Evolutionary conservation across 495 filamentous ascomycete species (phyloP), one percentile per base, ranked within the genome.

Genomic region (Hyaloscypha finlandica): DNA sequence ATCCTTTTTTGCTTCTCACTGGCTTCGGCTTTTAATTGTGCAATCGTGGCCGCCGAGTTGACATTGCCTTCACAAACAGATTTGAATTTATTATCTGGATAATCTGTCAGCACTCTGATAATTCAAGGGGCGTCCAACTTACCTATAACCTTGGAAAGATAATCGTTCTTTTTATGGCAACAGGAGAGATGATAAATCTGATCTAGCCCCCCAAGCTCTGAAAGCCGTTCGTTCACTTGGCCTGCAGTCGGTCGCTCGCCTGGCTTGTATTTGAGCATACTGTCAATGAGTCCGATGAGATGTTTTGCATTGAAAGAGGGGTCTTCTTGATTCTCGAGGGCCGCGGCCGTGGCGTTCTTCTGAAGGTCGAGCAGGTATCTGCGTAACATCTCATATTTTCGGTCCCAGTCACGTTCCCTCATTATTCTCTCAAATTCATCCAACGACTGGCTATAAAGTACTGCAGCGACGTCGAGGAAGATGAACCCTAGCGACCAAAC

Each of bases 401-500:
- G 74, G 33, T 61, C 71, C 20, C 19, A 67, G 61, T 31, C 66
- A n/a, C 72, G 63, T 39, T 79, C 76, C 8, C 59, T 62, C 8
- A 78, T 54, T 12, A 77, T 71, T 5, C 59, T 66, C 8, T 81
- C 79, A 64, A 76, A 80, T n/a, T 77, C 74, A n/a, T 68, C 71
- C 74, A 69, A 16, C 76, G 68, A 39, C 77, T 52, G 0, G 73
- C 79, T 16, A 79, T 76, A 11, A 74, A 82, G 54, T 75, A 82
- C 5, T 76, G 62, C 80, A 74, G 35, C 75, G 74, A 81, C 81
- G 39, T 81, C 78, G 1, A 81, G 63, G 64, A 79, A 82, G 16
- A 82, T 74, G 54, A 74, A 73, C 8, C 80, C 80, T 4, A 82
- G 72, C 20, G 75, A 76, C 75, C 76, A 82, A 11, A 82, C 74